Base-by-base conservation (phyloP, 306 rosid genomes). In the Quercus suber region DNA sequence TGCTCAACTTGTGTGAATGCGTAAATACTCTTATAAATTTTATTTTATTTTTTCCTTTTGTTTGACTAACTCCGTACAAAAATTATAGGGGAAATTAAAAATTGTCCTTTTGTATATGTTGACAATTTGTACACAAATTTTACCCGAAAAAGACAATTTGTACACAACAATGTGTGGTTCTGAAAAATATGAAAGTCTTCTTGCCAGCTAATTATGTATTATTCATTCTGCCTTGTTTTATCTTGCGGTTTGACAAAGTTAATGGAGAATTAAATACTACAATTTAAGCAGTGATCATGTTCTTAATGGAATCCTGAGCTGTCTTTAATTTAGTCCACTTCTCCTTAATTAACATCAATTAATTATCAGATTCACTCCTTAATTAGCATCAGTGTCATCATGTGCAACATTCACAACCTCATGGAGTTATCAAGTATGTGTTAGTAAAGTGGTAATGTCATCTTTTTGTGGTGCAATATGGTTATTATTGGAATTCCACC, bases 11-110 rank as follows among this genome's bases (percentile, higher is more conserved):
- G 27, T 31, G 63, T 58, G 51, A 76, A 28, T 77, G 65, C 20
- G 14, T 10, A 3, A 49, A 49, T 12, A 13, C 17, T 78, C 17
- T 76, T 28, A 33, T 35, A 12, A 57, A 27, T 37, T 37, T 6
- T 37, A 23, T 23, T 23, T 23, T 23, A 23, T 10, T 6, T n/a
- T 45, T 65, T 12, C 60, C 27, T 67, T 13, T 55, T 78, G 17
- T 75, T 74, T 20, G 83, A 77, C 86, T 73, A 65, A 45, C 51
- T 19, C 21, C 21, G 3, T 12, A 19, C 27, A 53, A 69, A 63
- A 55, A 67, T n/a, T 9, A 58, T 31, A 21, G 35, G 23, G 1
- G 9, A 6, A 31, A 65, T 8, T 37, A 37, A 49, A 49, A 49
- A 35, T 23, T n/a, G 72, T 23, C 72, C 10, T 1, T 21, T 59